Base-by-base conservation (phyloP, 495 filamentous ascomycete species). In the Bacidia gigantensis region DNA sequence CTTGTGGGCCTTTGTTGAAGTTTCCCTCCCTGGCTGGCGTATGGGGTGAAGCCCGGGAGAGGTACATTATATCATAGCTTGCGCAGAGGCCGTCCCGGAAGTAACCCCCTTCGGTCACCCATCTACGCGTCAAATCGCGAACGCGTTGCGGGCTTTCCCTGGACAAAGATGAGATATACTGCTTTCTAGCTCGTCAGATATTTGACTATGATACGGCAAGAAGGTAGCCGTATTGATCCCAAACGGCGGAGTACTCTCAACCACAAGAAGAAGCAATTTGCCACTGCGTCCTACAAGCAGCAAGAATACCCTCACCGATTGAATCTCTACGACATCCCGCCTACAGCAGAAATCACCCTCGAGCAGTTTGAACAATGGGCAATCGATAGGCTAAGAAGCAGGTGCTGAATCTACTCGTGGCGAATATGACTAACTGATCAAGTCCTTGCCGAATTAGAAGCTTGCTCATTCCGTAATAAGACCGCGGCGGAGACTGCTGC, bases 351-450 rank as follows among this genome's bases (percentile, higher is more conserved):
- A 58, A 88, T 99, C 66, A 95, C 87, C 2, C 82, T 99, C 43
- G 93, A 99, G 65, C 79, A 97, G 60, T 99, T 99, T 62, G 93
- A 99, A 61, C 86, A 95, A 77, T 99, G 93, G 93, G 93, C 90
- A n/a, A 96, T 99, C 59, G 82, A 93, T 61, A 77, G 93, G 45
- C 60, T 99, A 54, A 81, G 84, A 59, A 71, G 88, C 92, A 69
- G 49, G 67, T 21, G 14, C 10, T 20, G 18, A 1, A 45, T 46
- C 5, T 43, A n/a, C 14, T 29, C 14, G 40, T 25, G 25, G 43
- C 26, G n/a, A 22, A 51, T 23, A 25, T 12, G 46, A 22, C 26
- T 22, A n/a, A 50, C 11, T 44, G 12, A 42, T 39, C 38, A 56
- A 93, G 89, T 99, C 32, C 82, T 99, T 55, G 86, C 86, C 50